Percentiles rank a stretch among this genome's conserved stretches.
Evolutionary conservation across 257 asterid genomes (phyloP).

Genomic region (Solanum rostratum): DNA sequence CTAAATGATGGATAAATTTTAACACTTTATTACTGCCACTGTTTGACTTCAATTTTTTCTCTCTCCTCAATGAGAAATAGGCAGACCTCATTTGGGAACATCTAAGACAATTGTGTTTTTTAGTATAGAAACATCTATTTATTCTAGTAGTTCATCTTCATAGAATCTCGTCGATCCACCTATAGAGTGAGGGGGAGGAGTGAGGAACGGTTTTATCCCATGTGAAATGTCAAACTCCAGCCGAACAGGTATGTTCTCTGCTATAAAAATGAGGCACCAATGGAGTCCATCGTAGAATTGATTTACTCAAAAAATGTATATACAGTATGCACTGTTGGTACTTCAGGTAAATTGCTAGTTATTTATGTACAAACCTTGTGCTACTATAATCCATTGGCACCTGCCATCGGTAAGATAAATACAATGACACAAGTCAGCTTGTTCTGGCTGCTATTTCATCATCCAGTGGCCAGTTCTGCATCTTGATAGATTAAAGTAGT

Average conservation of each 20-base stretch:
- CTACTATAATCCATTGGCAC: neutral
- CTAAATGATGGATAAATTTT: too few species aligned
- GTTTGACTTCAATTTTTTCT: too few species aligned
- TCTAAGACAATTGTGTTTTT: neutral
- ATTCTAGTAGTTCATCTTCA: neutral
- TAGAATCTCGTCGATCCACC: neutral
- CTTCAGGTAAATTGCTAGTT: neutral
- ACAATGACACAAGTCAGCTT: neutral
- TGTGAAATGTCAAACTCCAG: neutral
- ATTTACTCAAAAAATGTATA: neutral
- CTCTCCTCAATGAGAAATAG: neutral
- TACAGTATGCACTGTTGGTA: neutral
- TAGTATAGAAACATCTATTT: neutral
- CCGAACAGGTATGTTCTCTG: neutral
- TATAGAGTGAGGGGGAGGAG: neutral
- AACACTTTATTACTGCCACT: too few species aligned
- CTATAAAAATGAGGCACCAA: neutral
- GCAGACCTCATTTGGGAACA: neutral
- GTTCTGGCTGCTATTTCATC: neutral
- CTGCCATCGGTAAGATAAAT: neutral
- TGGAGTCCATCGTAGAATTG: neutral
- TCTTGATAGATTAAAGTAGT: neutral
- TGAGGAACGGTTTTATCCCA: neutral
- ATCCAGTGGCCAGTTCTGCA: neutral
- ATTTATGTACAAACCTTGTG: neutral